These are phyloP conservation scores for Taphrina flavorubra DNA, from an alignment of 1,139 yeast species.

Conservation along the genomic window DNA sequence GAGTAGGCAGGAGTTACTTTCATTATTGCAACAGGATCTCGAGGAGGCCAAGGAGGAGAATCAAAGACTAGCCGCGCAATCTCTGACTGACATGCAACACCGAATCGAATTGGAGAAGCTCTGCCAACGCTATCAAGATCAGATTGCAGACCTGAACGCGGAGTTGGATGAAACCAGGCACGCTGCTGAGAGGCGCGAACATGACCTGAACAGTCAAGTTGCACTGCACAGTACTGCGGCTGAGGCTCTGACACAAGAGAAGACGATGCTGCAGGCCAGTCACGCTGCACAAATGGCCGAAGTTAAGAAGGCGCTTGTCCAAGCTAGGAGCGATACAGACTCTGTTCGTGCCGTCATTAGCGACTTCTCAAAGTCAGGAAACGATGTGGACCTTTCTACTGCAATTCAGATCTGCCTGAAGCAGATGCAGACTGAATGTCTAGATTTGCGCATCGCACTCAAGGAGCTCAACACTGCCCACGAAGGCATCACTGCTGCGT, in stretches of 20 bases:
- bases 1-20: slow-evolving; percentile 9
- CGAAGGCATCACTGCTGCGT: background rate
- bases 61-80: background rate
- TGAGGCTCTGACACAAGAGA: background rate
- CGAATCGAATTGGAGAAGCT: slow-evolving; percentile 5
- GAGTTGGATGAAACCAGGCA: slow-evolving; percentile 14
- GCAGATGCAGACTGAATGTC: background rate
- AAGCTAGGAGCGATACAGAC: background rate
- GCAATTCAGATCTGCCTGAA: background rate
- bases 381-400: background rate
- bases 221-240: background rate
- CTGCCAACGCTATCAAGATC: slow-evolving; percentile 4
- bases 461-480: background rate
- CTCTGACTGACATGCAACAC: background rate
- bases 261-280: background rate
- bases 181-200: background rate
- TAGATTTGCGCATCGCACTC: background rate
- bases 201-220: background rate
- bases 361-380: background rate
- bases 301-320: background rate
- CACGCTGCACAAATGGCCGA: background rate
- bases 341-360: background rate
- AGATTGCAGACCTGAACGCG: slow-evolving; percentile 4
- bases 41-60: slow-evolving; percentile 16
- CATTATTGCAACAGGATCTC: slow-evolving; percentile 19